These are phyloP conservation scores for Suillus weaverae DNA, from an alignment of 768 basidiomycete species.

Conservation along the genomic window DNA sequence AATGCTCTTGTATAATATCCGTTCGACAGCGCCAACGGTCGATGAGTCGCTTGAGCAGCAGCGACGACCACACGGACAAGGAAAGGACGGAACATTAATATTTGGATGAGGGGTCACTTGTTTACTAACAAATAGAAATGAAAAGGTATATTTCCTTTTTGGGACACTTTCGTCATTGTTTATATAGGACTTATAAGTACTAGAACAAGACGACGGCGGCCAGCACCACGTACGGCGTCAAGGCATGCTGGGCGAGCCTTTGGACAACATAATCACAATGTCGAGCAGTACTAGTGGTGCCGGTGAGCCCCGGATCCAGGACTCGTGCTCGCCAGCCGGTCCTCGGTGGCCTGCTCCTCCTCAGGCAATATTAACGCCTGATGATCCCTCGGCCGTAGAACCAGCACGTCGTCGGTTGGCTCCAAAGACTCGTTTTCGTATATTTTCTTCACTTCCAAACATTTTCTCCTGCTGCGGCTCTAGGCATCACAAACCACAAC, in stretches of 20 bases:
- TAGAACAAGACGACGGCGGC: background rate
- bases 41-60: background rate
- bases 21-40: background rate
- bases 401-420: conserved; percentile 48
- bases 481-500: conserved; percentile 9
- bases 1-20: background rate
- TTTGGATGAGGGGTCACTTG: conserved; percentile 5
- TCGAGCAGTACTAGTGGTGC: background rate
- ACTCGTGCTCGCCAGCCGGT: background rate
- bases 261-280: conserved; percentile 1
- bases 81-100: conserved; percentile 13
- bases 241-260: background rate
- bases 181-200: background rate
- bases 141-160: background rate
- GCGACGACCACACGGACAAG: background rate
- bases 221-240: background rate
- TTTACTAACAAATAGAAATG: background rate
- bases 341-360: conserved; percentile 31
- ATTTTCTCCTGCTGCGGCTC: conserved; percentile 20
- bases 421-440: conserved; percentile 35
- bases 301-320: background rate
- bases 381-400: conserved; percentile 44
- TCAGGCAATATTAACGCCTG: conserved; percentile 38
- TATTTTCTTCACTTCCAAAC: conserved; percentile 34
- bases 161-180: background rate